Percentiles rank a stretch among this genome's conserved stretches.
Conservation (phyloP, 352 stramenopile genomes). For the Phytophthora niederhauseri region DNA sequence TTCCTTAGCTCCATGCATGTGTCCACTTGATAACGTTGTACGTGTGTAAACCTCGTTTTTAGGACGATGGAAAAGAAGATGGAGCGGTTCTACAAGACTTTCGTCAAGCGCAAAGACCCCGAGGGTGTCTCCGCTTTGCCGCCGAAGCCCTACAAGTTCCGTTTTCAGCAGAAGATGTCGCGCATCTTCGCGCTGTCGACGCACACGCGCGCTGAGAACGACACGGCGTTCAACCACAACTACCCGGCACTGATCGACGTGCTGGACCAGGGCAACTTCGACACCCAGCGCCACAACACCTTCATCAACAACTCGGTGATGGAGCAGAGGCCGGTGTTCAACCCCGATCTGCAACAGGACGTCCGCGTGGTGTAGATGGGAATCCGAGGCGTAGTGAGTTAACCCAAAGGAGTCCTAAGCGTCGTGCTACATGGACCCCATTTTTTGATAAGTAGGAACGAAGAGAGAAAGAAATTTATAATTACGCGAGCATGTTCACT, state of each 20-base stretch:
- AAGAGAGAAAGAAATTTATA: conserved; percentile 35
- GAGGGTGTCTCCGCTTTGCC: conserved; percentile 89
- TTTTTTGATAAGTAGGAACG: conserved; percentile 34
- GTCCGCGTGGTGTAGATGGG: conserved; percentile 45
- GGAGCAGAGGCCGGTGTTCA: conserved; percentile 53
- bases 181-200: conserved; percentile 84
- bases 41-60: background rate
- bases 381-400: conserved; percentile 28
- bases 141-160: conserved; percentile 91
- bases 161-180: conserved; percentile 92
- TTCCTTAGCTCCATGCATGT: background rate
- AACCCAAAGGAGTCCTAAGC: conserved; percentile 6
- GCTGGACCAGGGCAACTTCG: conserved; percentile 80
- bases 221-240: conserved; percentile 74
- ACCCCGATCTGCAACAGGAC: conserved; percentile 51
- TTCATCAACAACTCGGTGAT: conserved; percentile 56
- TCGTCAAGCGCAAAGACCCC: conserved; percentile 87
- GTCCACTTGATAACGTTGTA: conserved; percentile 11
- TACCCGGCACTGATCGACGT: conserved; percentile 83
- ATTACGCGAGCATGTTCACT: background rate
- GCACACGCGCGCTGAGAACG: conserved; percentile 64
- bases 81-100: conserved; percentile 92
- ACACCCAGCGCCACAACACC: conserved; percentile 49
- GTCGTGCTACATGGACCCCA: conserved; percentile 12
- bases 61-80: conserved; percentile 92